Base-by-base conservation (phyloP, 768 basidiomycete genomes). In the Trametes cingulata region DNA sequence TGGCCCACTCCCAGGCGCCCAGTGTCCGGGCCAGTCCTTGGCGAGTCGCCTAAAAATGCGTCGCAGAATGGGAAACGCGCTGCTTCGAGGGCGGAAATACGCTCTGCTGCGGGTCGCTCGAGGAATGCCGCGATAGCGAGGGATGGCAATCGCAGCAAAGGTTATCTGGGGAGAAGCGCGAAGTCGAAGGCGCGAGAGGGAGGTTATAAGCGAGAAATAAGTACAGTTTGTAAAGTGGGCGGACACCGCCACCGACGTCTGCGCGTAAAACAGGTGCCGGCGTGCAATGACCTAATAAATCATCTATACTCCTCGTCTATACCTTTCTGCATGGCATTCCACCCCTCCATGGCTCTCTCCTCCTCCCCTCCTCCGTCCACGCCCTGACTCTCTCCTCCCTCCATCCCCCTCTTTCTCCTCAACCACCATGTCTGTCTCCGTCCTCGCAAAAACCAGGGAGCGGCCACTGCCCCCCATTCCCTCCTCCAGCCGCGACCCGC, bases 401-500 rank as follows among this genome's bases (percentile, higher is more conserved):
- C 45, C 43, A 24, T 20, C 24, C 46, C 19, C 20, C 29, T 27
- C 40, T 19, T 6, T 25, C 29, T 27, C 29, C 20, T 6, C 51
- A 20, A 41, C 36, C 59, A 58, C 58, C 51, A 60, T 60, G 56
- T 58, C 58, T 24, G 37, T 54, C 57, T 52, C 59, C 20, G 58
- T 61, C 42, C 10, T 10, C 10, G 29, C 29, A 5, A 61, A 62
- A 36, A 24, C 47, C 15, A 54, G 24, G 20, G 66, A 67, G 29
- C 58, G 68, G 36, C 67, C 69, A 0, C 62, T 66, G 2, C 65
- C 67, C 9, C 64, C 65, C 15, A 52, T 67, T 27, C 69, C 67
- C 19, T 22, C 40, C 20, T 19, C 56, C 50, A 63, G 46, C 42
- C 50, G 13, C 20, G 47, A 42, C 47, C 25, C 41, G 6, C 14